Evolutionary conservation across 2,329 filamentous ascomycete species (phyloP).

Genomic region (Microdochium bolleyi): DNA sequence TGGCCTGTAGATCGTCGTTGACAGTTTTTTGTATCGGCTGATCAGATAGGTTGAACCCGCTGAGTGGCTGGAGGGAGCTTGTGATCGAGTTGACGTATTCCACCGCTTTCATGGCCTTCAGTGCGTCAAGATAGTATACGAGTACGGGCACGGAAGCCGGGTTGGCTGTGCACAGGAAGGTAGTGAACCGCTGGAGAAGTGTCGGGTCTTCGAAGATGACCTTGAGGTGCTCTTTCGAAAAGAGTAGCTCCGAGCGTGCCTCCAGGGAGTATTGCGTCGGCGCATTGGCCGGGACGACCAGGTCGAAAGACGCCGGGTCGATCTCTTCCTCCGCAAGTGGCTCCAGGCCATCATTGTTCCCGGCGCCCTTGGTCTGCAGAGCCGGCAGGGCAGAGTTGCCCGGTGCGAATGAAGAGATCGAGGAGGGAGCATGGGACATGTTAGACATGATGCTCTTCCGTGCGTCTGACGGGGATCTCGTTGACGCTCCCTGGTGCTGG

Average conservation of each 20-base stretch:
- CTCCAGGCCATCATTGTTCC: constrained; percentile 21
- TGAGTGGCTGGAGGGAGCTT: constrained; percentile 48
- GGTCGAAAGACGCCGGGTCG: constrained; percentile 28
- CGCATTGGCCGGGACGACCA: constrained; percentile 33
- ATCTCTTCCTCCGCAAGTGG: constrained; percentile 26
- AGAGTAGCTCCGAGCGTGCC: constrained; percentile 54
- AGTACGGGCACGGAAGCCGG: constrained; percentile 57
- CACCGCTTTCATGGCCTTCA: constrained; percentile 65
- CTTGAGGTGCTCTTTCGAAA: constrained; percentile 57
- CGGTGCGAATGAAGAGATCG: constrained; percentile 14
- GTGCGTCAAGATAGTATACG: constrained; percentile 63
- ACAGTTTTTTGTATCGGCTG: constrained; percentile 40
- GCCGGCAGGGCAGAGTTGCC: constrained; percentile 8
- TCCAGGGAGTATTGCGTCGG: constrained; percentile 47
- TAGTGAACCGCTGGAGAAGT: constrained; percentile 57
- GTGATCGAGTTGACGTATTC: constrained; percentile 63
- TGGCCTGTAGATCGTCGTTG: constrained; percentile 53
- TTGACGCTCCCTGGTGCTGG: background rate
- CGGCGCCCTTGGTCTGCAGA: constrained; percentile 15
- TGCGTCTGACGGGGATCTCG: constrained; percentile 13
- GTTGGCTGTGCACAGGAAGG: constrained; percentile 53
- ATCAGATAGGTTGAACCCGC: constrained; percentile 46
- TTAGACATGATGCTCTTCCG: constrained; percentile 16
- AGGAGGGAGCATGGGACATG: constrained; percentile 17
- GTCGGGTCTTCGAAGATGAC: constrained; percentile 58